A percentile compares a stretch with the other conserved stretches of the same genome.
These are phyloP conservation scores for Acanthamoeba royreba DNA, from an alignment of 208 protist genomes.

Conservation along the genomic window DNA sequence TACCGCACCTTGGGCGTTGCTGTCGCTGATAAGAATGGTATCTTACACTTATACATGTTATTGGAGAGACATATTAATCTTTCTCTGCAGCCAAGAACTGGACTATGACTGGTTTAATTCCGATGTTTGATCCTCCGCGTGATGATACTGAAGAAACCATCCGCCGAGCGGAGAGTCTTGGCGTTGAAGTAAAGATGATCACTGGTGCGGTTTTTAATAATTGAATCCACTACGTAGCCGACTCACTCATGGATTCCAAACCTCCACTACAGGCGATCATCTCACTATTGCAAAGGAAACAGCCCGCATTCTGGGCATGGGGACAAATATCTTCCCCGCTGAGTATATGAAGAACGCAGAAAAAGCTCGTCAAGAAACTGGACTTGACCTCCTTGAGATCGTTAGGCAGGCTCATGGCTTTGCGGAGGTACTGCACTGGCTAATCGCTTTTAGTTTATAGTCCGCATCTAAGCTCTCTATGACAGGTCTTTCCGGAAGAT, in stretches of 20 bases:
- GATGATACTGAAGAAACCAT: slow-evolving; percentile 89
- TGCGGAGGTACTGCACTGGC: slow-evolving; percentile 54
- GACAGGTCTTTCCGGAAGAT: slow-evolving; percentile 92
- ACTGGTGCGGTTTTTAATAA: slow-evolving; percentile 79
- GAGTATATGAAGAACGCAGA: slow-evolving; percentile 56
- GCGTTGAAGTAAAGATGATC: slow-evolving; percentile 94
- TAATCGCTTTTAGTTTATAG: neutral
- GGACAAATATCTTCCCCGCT: slow-evolving; percentile 81
- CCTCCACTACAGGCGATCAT: slow-evolving; percentile 84
- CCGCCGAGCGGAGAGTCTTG: slow-evolving; percentile 81
- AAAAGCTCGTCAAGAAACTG: slow-evolving; percentile 35
- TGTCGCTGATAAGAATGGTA: neutral
- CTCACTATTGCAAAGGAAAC: slow-evolving; percentile 93
- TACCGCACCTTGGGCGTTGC: slow-evolving; percentile 29
- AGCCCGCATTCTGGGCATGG: slow-evolving; percentile 87
- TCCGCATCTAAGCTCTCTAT: slow-evolving; percentile 74
- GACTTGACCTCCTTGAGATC: slow-evolving; percentile 22
- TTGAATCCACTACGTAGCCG: neutral
- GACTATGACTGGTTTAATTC: slow-evolving; percentile 87
- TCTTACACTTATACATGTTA: neutral
- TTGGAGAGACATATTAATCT: neutral
- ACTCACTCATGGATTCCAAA: neutral
- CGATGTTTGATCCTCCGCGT: slow-evolving; percentile 89
- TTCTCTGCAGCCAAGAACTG: slow-evolving; percentile 50
- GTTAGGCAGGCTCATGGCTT: slow-evolving; percentile 59